Conservation (phyloP, 331 rosid genomes). For the Prunus yedoensis region DNA sequence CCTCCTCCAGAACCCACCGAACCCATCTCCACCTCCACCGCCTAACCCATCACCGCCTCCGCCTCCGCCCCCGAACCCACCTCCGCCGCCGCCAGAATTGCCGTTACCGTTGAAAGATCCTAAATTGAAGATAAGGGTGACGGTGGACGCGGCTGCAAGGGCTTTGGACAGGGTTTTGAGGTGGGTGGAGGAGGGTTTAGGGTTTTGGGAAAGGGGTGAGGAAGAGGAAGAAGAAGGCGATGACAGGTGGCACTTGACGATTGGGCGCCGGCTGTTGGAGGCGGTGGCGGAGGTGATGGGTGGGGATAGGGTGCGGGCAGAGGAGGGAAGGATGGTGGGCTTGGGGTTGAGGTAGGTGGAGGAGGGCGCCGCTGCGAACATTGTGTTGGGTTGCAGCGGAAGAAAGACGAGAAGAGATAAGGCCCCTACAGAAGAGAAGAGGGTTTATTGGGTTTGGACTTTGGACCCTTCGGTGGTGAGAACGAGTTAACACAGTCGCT, state of each 20-base stretch:
- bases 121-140: conserved; percentile 47
- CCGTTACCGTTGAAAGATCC: conserved; percentile 30
- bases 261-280: conserved; percentile 21
- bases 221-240: not conserved
- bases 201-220: conserved; percentile 32
- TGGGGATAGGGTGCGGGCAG: conserved; percentile 21
- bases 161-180: conserved; percentile 54
- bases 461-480: not conserved
- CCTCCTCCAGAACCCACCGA: conserved; percentile 58
- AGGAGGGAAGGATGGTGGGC: conserved; percentile 27
- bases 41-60: conserved; percentile 17
- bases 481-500: not conserved
- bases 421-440: conserved; percentile 19
- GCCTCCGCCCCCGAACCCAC: conserved; percentile 21
- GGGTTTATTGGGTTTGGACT: conserved; percentile 34
- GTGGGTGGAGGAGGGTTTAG: conserved; percentile 25
- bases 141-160: conserved; percentile 58
- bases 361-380: conserved; percentile 56
- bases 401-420: not conserved
- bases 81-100: conserved; percentile 29
- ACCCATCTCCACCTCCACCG: conserved; percentile 33
- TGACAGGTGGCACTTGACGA: conserved; percentile 33
- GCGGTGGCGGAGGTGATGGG: conserved; percentile 11
- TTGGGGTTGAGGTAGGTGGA: conserved; percentile 41
- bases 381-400: conserved; percentile 20